Evolutionary conservation across 805 yeast species (phyloP).

Genomic region (Kazachstania bromeliacearum): DNA sequence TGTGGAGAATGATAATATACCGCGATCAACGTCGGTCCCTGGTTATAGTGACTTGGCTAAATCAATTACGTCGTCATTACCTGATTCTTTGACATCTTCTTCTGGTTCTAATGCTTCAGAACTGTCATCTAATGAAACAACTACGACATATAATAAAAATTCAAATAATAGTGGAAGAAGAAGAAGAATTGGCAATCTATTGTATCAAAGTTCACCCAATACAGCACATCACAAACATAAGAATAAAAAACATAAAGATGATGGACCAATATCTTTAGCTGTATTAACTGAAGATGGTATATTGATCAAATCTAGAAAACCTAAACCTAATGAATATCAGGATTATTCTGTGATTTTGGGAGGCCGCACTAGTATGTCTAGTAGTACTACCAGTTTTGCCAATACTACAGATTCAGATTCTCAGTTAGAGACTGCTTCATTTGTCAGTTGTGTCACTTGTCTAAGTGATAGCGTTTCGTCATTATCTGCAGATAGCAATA

Average conservation of each 20-base stretch:
- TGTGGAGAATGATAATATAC: no score
- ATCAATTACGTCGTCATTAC: no score
- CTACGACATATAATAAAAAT: no score
- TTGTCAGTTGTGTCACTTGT: conserved; percentile 31
- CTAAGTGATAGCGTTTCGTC: conserved; percentile 16
- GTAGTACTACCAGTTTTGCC: conserved; percentile 10
- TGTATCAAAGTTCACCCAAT: no score
- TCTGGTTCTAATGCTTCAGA: no score
- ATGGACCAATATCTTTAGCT: conserved; percentile 19
- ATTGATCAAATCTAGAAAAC: conserved; percentile 21
- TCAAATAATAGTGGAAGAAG: no score
- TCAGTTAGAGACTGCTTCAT: conserved; percentile 26
- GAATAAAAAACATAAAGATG: conserved; percentile 4
- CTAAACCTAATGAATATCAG: conserved; percentile 5
- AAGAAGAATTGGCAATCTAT: no score
- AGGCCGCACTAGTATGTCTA: conserved; percentile 8
- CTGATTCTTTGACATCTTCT: no score
- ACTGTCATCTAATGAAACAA: no score
- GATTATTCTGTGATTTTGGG: conserved; percentile 1
- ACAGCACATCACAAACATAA: conserved; percentile 1
- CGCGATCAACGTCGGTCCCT: no score
- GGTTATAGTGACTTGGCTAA: no score
- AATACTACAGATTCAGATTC: conserved; percentile 4
- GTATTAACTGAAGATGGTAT: conserved; percentile 30
- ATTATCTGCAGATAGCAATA: conserved; percentile 1